Evolutionary conservation across 208 protist species (phyloP), one percentile per base, ranked within the genome.

Genomic region (Crithidia bombi): DNA sequence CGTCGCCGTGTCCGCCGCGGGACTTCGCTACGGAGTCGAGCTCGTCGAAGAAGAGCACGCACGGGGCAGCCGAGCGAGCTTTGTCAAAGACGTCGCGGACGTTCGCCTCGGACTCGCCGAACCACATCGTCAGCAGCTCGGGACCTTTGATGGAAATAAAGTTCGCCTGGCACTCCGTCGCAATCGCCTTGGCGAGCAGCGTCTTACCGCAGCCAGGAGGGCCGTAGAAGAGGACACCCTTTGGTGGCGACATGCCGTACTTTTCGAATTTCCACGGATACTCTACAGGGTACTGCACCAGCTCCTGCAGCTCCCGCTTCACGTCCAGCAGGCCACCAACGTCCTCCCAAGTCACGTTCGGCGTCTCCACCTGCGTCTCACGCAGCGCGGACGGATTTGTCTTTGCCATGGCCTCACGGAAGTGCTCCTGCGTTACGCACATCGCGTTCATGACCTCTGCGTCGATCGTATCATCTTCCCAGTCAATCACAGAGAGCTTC

Each of bases 61-160:
- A 99, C 36, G 99, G 99, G 15, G 99, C 96, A 7, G 99, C 98
- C 30, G 82, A 51, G 54, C 99, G 89, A 19, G 99, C 99, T 90
- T 99, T 99, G 92, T 99, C 99, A 87, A 99, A 99, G 46, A 99
- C 86, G 59, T 99, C 98, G 73, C 99, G 92, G 21, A 99, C 99
- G 77, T 99, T 99, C n/a, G 98, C 93, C 91, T 99, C 99, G 38
- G 98, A 99, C 86, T 99, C 99, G 75, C 99, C 99, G 69, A 99
- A 99, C 99, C 99, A 99, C 99, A 99, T 99, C n/a, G 99, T 99
- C 28, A 99, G 88, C 57, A 99, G 91, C 88, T 99, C 99, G n/a
- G 99, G 99, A 38, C 99, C 99, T 92, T 99, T 99, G 83, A 99
- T 98, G 19, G 98, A 99, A 80, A 99, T 99, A 87, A 99, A 99